A percentile compares a stretch with the other conserved stretches of the same genome.
Evolutionary conservation across 2,329 filamentous ascomycete genomes (phyloP).

Genomic region (Ilyonectria destructans): DNA sequence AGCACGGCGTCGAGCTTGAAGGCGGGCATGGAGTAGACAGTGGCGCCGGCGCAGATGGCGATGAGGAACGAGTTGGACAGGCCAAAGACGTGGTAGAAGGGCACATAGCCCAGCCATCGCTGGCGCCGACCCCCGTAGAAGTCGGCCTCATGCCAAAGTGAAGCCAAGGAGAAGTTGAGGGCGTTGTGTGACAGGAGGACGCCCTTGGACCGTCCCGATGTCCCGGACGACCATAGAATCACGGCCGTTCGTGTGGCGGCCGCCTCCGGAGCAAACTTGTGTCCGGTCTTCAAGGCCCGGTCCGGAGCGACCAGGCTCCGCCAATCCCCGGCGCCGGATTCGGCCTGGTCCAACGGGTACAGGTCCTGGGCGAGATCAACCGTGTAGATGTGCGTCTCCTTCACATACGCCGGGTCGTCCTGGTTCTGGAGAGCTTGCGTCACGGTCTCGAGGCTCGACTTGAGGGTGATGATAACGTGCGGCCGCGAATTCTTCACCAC

Average conservation of each 20-base stretch:
- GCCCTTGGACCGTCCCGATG: slow-evolving; percentile 83
- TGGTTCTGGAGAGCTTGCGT: slow-evolving; percentile 54
- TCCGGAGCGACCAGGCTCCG: slow-evolving; percentile 69
- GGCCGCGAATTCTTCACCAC: slow-evolving; percentile 60
- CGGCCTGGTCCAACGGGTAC: slow-evolving; percentile 50
- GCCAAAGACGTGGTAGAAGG: slow-evolving; percentile 79
- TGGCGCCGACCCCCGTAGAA: slow-evolving; percentile 56
- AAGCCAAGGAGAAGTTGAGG: slow-evolving; percentile 70
- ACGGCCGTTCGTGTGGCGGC: slow-evolving; percentile 71
- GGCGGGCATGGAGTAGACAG: slow-evolving; percentile 79
- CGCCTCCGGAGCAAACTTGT: slow-evolving; percentile 54
- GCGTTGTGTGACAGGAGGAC: slow-evolving; percentile 81
- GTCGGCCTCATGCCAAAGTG: slow-evolving; percentile 67
- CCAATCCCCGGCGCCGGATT: slow-evolving; percentile 66
- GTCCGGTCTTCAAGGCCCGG: slow-evolving; percentile 63
- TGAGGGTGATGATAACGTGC: slow-evolving; percentile 56
- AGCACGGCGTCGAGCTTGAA: slow-evolving; percentile 80
- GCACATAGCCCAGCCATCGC: slow-evolving; percentile 75
- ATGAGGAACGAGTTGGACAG: slow-evolving; percentile 73
- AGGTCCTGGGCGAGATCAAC: slow-evolving; percentile 56
- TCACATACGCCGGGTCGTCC: slow-evolving; percentile 53
- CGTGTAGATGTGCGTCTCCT: slow-evolving; percentile 73
- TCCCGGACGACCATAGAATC: slow-evolving; percentile 70
- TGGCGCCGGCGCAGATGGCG: slow-evolving; percentile 66
- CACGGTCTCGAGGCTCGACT: slow-evolving; percentile 52